phyloP scores from a whole-genome alignment of 2,329 filamentous ascomycete species.

The Aspergillus quadrilineatus region DNA sequence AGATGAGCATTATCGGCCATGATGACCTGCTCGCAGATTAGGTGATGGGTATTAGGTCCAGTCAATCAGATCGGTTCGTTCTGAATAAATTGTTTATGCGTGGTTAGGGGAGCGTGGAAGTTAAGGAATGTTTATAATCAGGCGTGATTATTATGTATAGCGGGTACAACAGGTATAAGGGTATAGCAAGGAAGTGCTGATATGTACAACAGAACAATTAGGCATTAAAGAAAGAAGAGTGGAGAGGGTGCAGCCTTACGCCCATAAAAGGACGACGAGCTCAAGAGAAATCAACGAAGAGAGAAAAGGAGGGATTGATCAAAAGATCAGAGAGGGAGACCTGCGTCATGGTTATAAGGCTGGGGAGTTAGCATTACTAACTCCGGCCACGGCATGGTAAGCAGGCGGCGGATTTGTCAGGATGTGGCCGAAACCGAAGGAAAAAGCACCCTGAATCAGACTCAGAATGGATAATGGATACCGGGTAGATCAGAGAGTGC shows the following conservation, averaged over 20 bases:
- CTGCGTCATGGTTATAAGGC: conserved; percentile 4
- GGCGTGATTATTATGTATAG: conserved; percentile 7
- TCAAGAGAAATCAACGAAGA: not conserved
- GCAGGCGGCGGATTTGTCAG: conserved; percentile 7
- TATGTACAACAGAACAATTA: conserved; percentile 7
- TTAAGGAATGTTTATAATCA: not conserved
- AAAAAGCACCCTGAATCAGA: not conserved
- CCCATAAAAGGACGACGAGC: conserved; percentile 3
- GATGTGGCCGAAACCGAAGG: conserved; percentile 2
- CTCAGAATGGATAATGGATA: not conserved
- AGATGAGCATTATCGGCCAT: conserved; percentile 10
- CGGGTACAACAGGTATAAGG: not conserved
- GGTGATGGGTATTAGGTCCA: not conserved
- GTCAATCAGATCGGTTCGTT: not conserved
- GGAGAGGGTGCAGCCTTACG: conserved; percentile 3
- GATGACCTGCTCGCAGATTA: not conserved
- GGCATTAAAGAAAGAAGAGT: not conserved
- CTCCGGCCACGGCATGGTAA: conserved; percentile 1
- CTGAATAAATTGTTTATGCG: not conserved
- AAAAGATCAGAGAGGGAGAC: not conserved
- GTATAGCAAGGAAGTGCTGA: not conserved
- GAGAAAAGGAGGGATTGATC: not conserved
- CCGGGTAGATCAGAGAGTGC: not conserved
- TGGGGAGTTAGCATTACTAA: not conserved
- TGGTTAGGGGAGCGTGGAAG: not conserved